These are phyloP conservation scores for Aspergillus vadensis DNA, from an alignment of 2,329 filamentous ascomycete genomes.

Conservation along the genomic window DNA sequence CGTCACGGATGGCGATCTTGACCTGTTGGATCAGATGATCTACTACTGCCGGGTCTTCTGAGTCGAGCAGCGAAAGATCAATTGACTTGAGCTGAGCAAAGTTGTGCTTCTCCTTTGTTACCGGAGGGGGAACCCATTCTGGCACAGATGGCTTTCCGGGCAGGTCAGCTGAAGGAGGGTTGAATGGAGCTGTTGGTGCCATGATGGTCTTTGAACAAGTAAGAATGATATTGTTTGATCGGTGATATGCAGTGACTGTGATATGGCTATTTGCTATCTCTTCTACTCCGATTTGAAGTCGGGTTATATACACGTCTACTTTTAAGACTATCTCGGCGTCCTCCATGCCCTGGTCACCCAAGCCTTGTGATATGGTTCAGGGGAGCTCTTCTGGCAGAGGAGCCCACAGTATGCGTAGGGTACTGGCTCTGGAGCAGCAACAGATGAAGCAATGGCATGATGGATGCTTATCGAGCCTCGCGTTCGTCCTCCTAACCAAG, in stretches of 20 bases:
- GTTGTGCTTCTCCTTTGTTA: conserved; percentile 49
- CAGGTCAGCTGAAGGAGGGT: conserved; percentile 41
- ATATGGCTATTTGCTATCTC: neutral
- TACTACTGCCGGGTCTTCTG: conserved; percentile 46
- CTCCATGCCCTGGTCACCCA: neutral
- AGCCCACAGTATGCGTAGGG: neutral
- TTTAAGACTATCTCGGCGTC: neutral
- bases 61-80: conserved; percentile 49
- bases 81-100: conserved; percentile 49
- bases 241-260: too few relatives aligned
- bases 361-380: neutral
- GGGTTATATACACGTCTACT: neutral
- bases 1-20: conserved; percentile 47
- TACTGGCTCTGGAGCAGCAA: too few relatives aligned
- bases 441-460: too few relatives aligned
- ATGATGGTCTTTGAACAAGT: conserved; percentile 11
- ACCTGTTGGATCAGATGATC: conserved; percentile 47
- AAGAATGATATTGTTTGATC: neutral
- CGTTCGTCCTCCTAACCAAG: too few relatives aligned
- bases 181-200: conserved; percentile 42
- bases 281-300: neutral
- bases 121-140: conserved; percentile 48
- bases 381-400: neutral
- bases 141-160: conserved; percentile 47
- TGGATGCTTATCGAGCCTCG: too few relatives aligned